Percentiles rank a stretch among this genome's conserved stretches.
phyloP scores from a whole-genome alignment of 192 early-diverging fungal species.

The Mortierella hygrophila region DNA sequence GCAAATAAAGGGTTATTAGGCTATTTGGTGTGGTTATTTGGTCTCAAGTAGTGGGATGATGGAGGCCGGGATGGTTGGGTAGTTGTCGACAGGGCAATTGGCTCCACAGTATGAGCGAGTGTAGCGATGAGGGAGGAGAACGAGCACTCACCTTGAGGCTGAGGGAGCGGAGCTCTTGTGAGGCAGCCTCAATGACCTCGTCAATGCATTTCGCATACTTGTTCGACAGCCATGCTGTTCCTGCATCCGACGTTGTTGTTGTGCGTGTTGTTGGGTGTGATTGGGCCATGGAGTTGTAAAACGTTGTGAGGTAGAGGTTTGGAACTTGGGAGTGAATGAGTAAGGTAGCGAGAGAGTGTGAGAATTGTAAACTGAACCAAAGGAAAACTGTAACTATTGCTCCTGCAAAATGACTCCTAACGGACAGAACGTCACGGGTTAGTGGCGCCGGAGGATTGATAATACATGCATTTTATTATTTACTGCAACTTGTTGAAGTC shows the following conservation, averaged over 20 bases:
- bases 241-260: neutral
- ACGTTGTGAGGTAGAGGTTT: neutral
- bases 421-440: neutral
- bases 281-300: neutral
- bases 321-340: neutral
- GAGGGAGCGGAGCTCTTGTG: slow-evolving; percentile 56
- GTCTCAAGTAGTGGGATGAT: too few relatives aligned
- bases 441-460: neutral
- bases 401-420: neutral
- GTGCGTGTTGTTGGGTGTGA: neutral
- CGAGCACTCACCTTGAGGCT: slow-evolving; percentile 56
- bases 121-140: neutral
- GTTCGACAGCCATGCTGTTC: slow-evolving; percentile 21
- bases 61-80: neutral
- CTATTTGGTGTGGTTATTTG: too few relatives aligned
- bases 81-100: too few relatives aligned
- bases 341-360: neutral
- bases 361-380: neutral
- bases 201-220: slow-evolving; percentile 36
- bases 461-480: neutral
- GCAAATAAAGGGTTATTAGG: too few relatives aligned
- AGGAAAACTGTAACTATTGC: neutral
- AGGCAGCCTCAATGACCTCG: slow-evolving; percentile 52
- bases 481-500: neutral
- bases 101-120: neutral